Percentiles rank a stretch among this genome's conserved stretches.
These are phyloP conservation scores for Geotrichum carabidarum DNA, from an alignment of 1,139 yeast genomes.

Conservation along the genomic window DNA sequence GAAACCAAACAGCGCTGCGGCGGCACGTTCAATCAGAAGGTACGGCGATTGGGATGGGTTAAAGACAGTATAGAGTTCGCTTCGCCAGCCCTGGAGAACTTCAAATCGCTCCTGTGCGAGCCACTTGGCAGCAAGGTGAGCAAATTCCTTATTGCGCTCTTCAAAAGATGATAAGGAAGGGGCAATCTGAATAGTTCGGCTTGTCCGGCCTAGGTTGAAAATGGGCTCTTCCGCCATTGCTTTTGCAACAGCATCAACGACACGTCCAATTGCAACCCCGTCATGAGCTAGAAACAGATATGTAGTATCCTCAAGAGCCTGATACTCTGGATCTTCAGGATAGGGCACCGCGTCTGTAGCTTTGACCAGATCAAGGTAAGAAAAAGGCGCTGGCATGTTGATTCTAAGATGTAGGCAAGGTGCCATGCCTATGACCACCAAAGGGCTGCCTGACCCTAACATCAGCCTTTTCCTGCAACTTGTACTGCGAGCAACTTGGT, in stretches of 20 bases:
- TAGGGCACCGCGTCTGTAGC: conserved; percentile 51
- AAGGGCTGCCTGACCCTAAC: no score
- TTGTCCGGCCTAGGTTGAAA: conserved; percentile 38
- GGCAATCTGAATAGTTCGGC: conserved; percentile 40
- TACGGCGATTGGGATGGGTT: conserved; percentile 54
- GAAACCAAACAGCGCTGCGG: conserved; percentile 76
- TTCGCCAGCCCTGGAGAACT: conserved; percentile 72
- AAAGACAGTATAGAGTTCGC: conserved; percentile 74
- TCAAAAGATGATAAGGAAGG: conserved; percentile 40
- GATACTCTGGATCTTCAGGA: conserved; percentile 30
- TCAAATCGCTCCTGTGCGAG: conserved; percentile 40
- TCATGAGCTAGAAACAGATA: conserved; percentile 51
- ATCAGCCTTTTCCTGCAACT: no score
- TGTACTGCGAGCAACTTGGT: no score
- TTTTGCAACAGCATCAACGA: conserved; percentile 46
- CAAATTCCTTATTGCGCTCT: conserved; percentile 46
- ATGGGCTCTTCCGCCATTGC: conserved; percentile 36
- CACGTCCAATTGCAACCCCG: conserved; percentile 49
- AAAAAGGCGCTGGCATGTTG: not conserved
- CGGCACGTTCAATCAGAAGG: conserved; percentile 69
- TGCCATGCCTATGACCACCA: no score
- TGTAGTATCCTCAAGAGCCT: conserved; percentile 28
- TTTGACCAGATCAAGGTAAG: conserved; percentile 37
- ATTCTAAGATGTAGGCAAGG: not conserved
- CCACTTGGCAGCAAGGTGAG: conserved; percentile 45